Evolutionary conservation across 306 rosid species (phyloP).

Genomic region (Trifolium repens): DNA sequence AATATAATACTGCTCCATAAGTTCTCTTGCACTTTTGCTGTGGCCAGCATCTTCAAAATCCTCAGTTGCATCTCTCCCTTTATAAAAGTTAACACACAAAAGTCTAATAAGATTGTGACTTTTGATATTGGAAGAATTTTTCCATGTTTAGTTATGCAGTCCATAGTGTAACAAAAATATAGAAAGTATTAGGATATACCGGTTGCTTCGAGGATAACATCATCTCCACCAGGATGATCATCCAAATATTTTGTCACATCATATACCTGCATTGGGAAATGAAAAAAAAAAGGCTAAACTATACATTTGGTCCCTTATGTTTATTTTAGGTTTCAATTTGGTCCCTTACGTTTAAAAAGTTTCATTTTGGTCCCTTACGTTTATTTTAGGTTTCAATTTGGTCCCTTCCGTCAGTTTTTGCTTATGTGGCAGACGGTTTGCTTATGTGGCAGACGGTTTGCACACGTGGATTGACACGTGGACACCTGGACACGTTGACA

Average conservation of each 20-base stretch:
- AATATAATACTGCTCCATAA: conserved; percentile 64
- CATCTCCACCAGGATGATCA: conserved; percentile 97
- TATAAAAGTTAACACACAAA: conserved; percentile 29
- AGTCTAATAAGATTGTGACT: conserved; percentile 33
- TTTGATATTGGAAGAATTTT: conserved; percentile 27
- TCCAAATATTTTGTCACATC: conserved; percentile 83
- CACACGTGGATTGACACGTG: no score
- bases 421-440: no score
- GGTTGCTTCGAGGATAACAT: conserved; percentile 66
- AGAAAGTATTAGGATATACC: conserved; percentile 55
- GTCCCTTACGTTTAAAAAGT: no score
- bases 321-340: no score
- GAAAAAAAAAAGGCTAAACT: conserved; percentile 14
- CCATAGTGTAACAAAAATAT: background rate
- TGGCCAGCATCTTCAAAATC: conserved; percentile 99
- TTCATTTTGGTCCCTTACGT: no score
- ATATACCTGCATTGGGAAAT: conserved; percentile 60
- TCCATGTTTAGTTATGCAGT: conserved; percentile 10
- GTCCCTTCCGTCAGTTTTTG: no score
- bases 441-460: no score
- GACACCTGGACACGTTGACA: no score
- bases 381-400: no score
- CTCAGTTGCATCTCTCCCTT: conserved; percentile 85
- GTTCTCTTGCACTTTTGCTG: conserved; percentile 72
- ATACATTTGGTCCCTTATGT: no score